Conservation (phyloP, 1,284 basidiomycete genomes). For the Cutaneotrichosporon sp. region DNA sequence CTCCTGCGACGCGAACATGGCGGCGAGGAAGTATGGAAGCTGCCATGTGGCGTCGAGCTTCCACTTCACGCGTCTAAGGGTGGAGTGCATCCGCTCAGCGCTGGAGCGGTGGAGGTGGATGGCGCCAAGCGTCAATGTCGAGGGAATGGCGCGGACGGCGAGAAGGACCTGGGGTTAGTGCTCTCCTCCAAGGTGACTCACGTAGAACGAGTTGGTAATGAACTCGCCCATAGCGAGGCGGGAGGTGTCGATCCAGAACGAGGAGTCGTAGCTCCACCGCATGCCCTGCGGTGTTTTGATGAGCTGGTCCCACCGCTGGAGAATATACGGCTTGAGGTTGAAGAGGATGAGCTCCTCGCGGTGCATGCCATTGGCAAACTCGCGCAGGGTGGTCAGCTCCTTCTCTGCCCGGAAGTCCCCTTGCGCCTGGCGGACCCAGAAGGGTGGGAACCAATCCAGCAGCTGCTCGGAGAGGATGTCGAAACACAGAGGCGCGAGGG, state of each 20-base stretch:
- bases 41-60: slow-evolving; percentile 66
- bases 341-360: slow-evolving; percentile 76
- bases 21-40: slow-evolving; percentile 75
- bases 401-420: neutral
- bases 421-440: too few species aligned
- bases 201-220: slow-evolving; percentile 11
- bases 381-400: slow-evolving; percentile 56
- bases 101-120: slow-evolving; percentile 73
- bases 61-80: neutral
- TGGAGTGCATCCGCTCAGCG: slow-evolving; percentile 45
- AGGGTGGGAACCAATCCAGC: neutral
- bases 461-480: neutral
- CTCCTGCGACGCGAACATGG: slow-evolving; percentile 71
- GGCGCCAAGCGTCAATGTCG: slow-evolving; percentile 67
- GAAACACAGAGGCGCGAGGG: slow-evolving; percentile 13
- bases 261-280: neutral
- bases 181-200: neutral
- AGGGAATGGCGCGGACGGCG: slow-evolving; percentile 65
- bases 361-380: slow-evolving; percentile 67
- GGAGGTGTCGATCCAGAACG: neutral
- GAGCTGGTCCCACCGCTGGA: slow-evolving; percentile 65
- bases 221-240: neutral
- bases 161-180: slow-evolving; percentile 63
- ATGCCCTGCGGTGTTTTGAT: neutral
- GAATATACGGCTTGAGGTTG: slow-evolving; percentile 75